These are phyloP conservation scores for Vachellia collinsii DNA, from an alignment of 306 rosid genomes.

Conservation along the genomic window DNA sequence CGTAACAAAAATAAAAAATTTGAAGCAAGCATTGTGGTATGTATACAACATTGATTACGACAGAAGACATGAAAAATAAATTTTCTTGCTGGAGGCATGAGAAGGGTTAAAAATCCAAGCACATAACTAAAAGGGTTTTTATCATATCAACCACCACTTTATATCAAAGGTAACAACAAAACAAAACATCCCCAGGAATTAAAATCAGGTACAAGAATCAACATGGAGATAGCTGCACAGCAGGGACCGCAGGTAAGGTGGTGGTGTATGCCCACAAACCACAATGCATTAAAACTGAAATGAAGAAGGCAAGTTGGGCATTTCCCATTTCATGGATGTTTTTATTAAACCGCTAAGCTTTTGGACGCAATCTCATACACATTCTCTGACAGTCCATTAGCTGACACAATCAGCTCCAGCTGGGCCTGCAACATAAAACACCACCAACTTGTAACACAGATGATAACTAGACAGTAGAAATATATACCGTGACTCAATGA, in stretches of 20 bases:
- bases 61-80: background rate
- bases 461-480: background rate
- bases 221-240: background rate
- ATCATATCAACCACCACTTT: background rate
- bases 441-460: background rate
- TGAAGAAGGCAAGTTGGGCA: conserved; percentile 3
- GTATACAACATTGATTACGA: background rate
- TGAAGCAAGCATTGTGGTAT: too few species aligned
- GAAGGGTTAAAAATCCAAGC: background rate
- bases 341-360: conserved; percentile 74
- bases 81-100: background rate
- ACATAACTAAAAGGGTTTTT: background rate
- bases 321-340: conserved; percentile 18
- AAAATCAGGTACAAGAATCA: background rate
- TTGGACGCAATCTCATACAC: conserved; percentile 95
- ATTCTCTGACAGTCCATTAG: conserved; percentile 87
- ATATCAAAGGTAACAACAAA: background rate
- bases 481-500: background rate
- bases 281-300: conserved; percentile 9
- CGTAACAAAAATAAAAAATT: too few species aligned
- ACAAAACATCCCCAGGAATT: conserved; percentile 7
- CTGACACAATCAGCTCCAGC: conserved; percentile 84
- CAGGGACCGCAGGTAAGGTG: background rate
- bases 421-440: conserved; percentile 74
- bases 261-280: background rate